These are phyloP conservation scores for Ophiostoma fasciatum DNA, from an alignment of 2,329 filamentous ascomycete species.

Conservation along the genomic window DNA sequence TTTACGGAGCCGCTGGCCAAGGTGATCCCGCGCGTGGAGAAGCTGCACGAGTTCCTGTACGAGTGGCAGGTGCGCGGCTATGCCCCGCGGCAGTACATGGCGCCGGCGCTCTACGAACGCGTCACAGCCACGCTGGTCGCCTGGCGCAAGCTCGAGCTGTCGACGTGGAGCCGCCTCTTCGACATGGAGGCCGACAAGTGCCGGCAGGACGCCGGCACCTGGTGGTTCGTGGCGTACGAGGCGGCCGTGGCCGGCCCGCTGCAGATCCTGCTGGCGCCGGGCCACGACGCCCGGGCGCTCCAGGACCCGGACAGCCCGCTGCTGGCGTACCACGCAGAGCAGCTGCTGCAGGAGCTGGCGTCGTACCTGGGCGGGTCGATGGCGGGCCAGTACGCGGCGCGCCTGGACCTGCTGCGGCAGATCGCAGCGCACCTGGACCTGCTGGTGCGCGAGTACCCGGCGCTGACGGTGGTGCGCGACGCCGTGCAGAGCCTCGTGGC, in stretches of 20 bases:
- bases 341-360: constrained; percentile 61
- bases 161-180: constrained; percentile 81
- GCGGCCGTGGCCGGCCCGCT: constrained; percentile 62
- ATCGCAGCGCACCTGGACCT: constrained; percentile 50
- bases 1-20: constrained; percentile 76
- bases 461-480: constrained; percentile 41
- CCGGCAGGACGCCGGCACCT: constrained; percentile 63
- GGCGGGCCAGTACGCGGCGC: constrained; percentile 63
- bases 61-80: constrained; percentile 86
- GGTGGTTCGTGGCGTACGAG: constrained; percentile 97
- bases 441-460: constrained; percentile 42
- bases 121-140: constrained; percentile 68
- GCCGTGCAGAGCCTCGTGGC: constrained; percentile 63
- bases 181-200: constrained; percentile 70
- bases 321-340: constrained; percentile 47
- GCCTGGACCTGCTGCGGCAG: constrained; percentile 55
- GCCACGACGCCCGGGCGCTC: constrained; percentile 30
- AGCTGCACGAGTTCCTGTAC: constrained; percentile 69
- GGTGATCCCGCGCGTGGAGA: constrained; percentile 74
- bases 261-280: constrained; percentile 44
- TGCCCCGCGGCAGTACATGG: constrained; percentile 66
- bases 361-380: constrained; percentile 67
- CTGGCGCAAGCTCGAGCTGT: constrained; percentile 83
- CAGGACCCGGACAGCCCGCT: not conserved
- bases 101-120: constrained; percentile 54